Conservation (phyloP, 805 yeast species). For the Candida loeiensis region DNA sequence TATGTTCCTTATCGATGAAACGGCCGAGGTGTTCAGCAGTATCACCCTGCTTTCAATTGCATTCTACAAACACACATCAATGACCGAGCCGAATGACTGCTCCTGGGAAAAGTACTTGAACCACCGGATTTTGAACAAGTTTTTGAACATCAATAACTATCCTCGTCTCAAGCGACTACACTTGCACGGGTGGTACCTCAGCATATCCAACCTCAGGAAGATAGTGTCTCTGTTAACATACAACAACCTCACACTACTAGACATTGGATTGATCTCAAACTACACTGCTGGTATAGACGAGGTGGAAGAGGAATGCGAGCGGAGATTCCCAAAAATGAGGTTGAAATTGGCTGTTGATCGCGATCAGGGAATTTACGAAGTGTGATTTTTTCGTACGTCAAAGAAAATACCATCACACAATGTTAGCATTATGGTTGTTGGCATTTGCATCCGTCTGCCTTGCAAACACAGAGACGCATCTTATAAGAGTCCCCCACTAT, state of each 20-base stretch:
- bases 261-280: slow-evolving; percentile 11
- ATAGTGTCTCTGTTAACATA: slow-evolving; percentile 1
- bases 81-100: slow-evolving; percentile 12
- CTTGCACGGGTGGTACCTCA: slow-evolving; percentile 23
- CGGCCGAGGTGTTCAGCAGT: slow-evolving; percentile 16
- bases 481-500: slow-evolving; percentile 31
- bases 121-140: slow-evolving; percentile 13
- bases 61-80: slow-evolving; percentile 10
- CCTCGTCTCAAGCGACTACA: slow-evolving; percentile 15
- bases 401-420: slow-evolving; percentile 2
- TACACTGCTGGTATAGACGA: slow-evolving; percentile 6
- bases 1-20: slow-evolving; percentile 23
- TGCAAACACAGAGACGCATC: slow-evolving; percentile 39
- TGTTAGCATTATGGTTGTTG: slow-evolving; percentile 2
- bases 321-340: slow-evolving; percentile 6
- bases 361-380: slow-evolving; percentile 4
- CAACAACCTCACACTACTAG: slow-evolving; percentile 9
- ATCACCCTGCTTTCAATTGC: slow-evolving; percentile 15
- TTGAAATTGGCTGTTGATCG: slow-evolving; percentile 3
- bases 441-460: slow-evolving; percentile 7
- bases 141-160: slow-evolving; percentile 11
- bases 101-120: slow-evolving; percentile 9
- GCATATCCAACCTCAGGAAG: slow-evolving; percentile 10
- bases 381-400: neutral
- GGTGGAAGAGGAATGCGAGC: slow-evolving; percentile 6